Percentiles rank a stretch among this genome's conserved stretches.
These are phyloP conservation scores for Neurospora cerealis DNA, from an alignment of 495 filamentous ascomycete genomes.

Conservation along the genomic window DNA sequence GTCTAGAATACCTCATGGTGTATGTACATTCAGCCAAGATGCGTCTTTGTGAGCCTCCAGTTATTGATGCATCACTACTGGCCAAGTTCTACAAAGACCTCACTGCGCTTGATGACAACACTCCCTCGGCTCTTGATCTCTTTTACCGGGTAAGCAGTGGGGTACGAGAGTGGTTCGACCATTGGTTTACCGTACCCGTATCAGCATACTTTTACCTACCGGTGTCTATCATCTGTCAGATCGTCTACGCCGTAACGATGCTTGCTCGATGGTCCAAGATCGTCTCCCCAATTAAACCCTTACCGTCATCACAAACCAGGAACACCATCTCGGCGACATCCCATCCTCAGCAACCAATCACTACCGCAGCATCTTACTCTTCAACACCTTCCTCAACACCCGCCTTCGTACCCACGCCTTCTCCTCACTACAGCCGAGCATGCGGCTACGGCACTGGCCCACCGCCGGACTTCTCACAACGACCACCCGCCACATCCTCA, in stretches of 20 bases:
- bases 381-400: neutral
- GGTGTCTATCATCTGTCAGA: conserved; percentile 23
- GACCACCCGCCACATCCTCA: neutral
- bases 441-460: neutral
- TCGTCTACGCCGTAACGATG: conserved; percentile 30
- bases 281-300: neutral
- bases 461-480: neutral
- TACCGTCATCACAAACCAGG: neutral
- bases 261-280: conserved; percentile 13
- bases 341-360: neutral
- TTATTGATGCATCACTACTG: conserved; percentile 14
- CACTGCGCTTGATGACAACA: conserved; percentile 18
- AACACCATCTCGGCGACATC: neutral
- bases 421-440: neutral
- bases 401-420: neutral
- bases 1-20: neutral
- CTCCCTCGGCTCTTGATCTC: conserved; percentile 19
- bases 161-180: conserved; percentile 30
- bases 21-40: conserved; percentile 16
- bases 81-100: conserved; percentile 22
- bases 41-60: conserved; percentile 21
- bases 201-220: conserved; percentile 29
- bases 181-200: conserved; percentile 29
- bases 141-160: conserved; percentile 13
- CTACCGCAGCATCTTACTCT: neutral